Conservation (phyloP, 441 rosid species). For the Daphne laureola region DNA sequence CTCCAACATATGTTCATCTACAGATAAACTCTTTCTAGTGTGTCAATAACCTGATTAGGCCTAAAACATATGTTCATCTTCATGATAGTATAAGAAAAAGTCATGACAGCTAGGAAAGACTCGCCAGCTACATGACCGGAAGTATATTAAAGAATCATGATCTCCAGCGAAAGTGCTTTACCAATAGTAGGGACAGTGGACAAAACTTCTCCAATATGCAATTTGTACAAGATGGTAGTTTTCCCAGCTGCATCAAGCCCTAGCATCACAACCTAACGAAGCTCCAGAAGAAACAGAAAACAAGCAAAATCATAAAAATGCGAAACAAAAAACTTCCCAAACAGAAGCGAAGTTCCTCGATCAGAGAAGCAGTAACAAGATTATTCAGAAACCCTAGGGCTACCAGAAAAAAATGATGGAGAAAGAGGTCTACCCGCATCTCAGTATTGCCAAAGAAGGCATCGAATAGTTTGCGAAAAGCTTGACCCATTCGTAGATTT, state of each 20-base stretch:
- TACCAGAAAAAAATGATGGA: neutral
- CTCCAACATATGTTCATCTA: too few relatives aligned
- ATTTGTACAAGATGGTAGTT: constrained; percentile 90
- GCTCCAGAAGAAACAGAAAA: constrained; percentile 15
- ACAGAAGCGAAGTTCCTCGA: too few relatives aligned
- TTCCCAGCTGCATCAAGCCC: constrained; percentile 98
- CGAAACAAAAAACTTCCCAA: too few relatives aligned
- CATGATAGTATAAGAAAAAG: too few relatives aligned
- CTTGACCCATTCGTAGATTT: constrained; percentile 59
- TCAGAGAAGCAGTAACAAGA: too few relatives aligned
- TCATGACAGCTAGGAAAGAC: too few relatives aligned
- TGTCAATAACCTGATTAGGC: too few relatives aligned
- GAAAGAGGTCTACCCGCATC: constrained; percentile 67
- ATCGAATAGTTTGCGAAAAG: constrained; percentile 93
- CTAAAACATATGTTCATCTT: too few relatives aligned
- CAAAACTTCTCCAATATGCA: constrained; percentile 91
- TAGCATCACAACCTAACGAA: constrained; percentile 83
- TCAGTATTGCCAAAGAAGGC: constrained; percentile 91
- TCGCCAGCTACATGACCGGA: neutral
- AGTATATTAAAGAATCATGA: too few relatives aligned
- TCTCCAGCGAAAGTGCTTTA: constrained; percentile 17
- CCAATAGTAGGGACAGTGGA: constrained; percentile 97
- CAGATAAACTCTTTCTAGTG: too few relatives aligned
- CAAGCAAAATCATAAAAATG: neutral
- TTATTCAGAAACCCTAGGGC: too few relatives aligned